Conservation (phyloP, 2,329 filamentous ascomycete species). For the Incumbomyces delicatus region DNA sequence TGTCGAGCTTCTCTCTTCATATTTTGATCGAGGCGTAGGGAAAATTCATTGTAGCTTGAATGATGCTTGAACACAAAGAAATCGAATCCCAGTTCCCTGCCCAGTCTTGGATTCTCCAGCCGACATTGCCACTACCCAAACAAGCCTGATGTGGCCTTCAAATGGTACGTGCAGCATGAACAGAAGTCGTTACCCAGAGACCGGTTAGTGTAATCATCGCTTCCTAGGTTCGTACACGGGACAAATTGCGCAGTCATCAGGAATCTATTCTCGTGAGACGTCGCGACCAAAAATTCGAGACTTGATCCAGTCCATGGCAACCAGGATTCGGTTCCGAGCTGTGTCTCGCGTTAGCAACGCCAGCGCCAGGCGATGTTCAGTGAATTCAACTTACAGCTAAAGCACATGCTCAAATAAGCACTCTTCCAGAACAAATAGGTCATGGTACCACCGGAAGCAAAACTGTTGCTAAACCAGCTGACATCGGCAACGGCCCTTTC, state of each 20-base stretch:
- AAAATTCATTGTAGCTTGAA: too few species aligned
- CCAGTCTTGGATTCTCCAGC: too few species aligned
- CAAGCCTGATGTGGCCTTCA: too few species aligned
- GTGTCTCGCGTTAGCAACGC: constrained; percentile 9
- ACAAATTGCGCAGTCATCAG: too few species aligned
- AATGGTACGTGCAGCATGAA: too few species aligned
- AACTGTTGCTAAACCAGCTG: constrained; percentile 92
- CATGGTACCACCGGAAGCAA: constrained; percentile 83
- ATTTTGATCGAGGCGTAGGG: too few species aligned
- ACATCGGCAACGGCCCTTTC: constrained; percentile 97
- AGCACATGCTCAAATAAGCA: constrained; percentile 99
- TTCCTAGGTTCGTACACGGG: too few species aligned
- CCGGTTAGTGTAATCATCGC: background rate
- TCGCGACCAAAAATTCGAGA: constrained; percentile 94
- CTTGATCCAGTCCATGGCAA: constrained; percentile 92
- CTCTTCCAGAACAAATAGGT: constrained; percentile 98
- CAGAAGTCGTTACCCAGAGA: background rate
- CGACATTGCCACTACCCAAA: too few species aligned
- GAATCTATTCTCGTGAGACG: constrained; percentile 45
- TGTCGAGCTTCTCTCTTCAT: too few species aligned
- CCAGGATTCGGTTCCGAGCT: constrained; percentile 91
- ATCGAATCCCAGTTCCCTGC: too few species aligned
- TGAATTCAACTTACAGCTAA: constrained; percentile 69
- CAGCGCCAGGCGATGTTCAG: constrained; percentile 10
- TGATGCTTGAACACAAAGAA: too few species aligned